Conservation (phyloP, 805 yeast genomes). For the Wickerhamiella shivajii region DNA sequence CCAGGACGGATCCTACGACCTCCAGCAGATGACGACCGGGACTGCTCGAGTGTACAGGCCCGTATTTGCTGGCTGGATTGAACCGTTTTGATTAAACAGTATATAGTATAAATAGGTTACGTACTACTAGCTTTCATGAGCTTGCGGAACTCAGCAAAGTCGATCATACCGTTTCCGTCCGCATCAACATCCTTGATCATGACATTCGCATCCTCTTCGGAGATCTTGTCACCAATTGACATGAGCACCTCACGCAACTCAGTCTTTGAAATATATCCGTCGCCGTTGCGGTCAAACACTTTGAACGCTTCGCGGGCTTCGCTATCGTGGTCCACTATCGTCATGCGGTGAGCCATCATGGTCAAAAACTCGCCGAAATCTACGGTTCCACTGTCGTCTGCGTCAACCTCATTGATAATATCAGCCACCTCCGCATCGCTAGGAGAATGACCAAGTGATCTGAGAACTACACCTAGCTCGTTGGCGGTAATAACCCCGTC, state of each 20-base stretch:
- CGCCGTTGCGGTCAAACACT: conserved; percentile 86
- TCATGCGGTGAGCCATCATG: conserved; percentile 81
- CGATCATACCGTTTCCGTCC: conserved; percentile 84
- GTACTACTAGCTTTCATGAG: background rate
- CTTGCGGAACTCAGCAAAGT: conserved; percentile 79
- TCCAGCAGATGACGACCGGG: conserved; percentile 21
- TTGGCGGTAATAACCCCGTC: conserved; percentile 90
- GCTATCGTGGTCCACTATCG: conserved; percentile 92
- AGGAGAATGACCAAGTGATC: conserved; percentile 93
- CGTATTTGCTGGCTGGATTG: conserved; percentile 24
- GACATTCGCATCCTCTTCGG: conserved; percentile 92
- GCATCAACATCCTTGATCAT: conserved; percentile 93
- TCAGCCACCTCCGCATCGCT: conserved; percentile 90
- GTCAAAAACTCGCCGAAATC: conserved; percentile 74
- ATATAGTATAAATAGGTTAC: background rate
- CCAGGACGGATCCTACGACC: conserved; percentile 18
- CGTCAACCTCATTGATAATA: conserved; percentile 92
- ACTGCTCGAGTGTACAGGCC: conserved; percentile 22
- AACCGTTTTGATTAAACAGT: conserved; percentile 12
- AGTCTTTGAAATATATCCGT: conserved; percentile 90
- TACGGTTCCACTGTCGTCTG: conserved; percentile 79
- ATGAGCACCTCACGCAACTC: conserved; percentile 93
- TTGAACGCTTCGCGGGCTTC: conserved; percentile 95
- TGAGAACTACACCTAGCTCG: conserved; percentile 95
- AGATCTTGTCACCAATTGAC: conserved; percentile 88